Evolutionary conservation across 1,284 basidiomycete species (phyloP).

Genomic region (Ceratobasidium sp.): DNA sequence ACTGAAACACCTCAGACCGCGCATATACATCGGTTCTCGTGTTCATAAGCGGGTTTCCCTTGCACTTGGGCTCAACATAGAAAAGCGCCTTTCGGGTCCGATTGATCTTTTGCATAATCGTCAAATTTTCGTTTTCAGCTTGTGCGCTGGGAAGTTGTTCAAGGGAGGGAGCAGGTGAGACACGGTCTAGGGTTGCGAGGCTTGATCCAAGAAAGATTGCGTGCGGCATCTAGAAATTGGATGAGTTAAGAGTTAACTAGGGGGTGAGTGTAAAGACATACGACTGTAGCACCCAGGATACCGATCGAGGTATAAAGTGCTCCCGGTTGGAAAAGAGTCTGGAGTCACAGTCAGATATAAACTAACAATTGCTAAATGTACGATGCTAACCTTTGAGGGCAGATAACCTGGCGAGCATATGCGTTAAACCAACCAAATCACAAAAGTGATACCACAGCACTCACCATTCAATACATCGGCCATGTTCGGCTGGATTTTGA

Average conservation of each 20-base stretch:
- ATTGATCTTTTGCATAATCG: slow-evolving; percentile 38
- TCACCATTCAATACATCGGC: slow-evolving; percentile 88
- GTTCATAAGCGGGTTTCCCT: not conserved
- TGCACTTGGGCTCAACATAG: slow-evolving; percentile 10
- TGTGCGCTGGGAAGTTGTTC: slow-evolving; percentile 3
- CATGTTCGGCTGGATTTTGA: slow-evolving; percentile 82
- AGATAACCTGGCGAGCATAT: slow-evolving; percentile 32
- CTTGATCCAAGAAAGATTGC: slow-evolving; percentile 90
- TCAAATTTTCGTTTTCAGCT: slow-evolving; percentile 36
- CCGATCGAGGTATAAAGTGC: slow-evolving; percentile 88
- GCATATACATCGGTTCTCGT: no score
- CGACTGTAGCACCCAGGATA: slow-evolving; percentile 85
- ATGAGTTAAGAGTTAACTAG: slow-evolving; percentile 2
- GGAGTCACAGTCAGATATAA: slow-evolving; percentile 51
- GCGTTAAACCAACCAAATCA: slow-evolving; percentile 12
- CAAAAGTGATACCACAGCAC: slow-evolving; percentile 31
- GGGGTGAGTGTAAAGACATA: slow-evolving; percentile 52
- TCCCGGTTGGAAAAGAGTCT: slow-evolving; percentile 69
- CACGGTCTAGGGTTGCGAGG: slow-evolving; percentile 83
- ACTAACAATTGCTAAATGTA: not conserved
- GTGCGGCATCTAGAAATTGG: slow-evolving; percentile 78
- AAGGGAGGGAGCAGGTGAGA: slow-evolving; percentile 53
- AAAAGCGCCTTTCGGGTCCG: slow-evolving; percentile 36
- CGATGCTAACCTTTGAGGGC: slow-evolving; percentile 42
- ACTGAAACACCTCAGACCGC: no score